A percentile compares a stretch with the other conserved stretches of the same genome.
phyloP scores from a whole-genome alignment of 805 yeast genomes.

The Nakazawaea molendinolei region DNA sequence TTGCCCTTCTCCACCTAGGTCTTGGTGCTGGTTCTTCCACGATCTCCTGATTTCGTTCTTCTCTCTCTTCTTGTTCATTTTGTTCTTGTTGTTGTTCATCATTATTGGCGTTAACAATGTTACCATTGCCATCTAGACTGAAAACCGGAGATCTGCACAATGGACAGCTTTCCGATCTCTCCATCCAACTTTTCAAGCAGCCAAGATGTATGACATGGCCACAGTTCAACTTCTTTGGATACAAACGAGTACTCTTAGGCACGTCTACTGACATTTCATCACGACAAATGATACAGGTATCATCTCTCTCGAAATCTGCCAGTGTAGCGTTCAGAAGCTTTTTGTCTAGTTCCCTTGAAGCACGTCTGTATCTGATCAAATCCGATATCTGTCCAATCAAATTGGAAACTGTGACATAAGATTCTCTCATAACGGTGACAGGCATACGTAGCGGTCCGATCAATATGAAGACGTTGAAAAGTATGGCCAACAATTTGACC shows the following conservation, averaged over 20 bases:
- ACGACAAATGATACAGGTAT: slow-evolving; percentile 83
- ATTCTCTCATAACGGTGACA: slow-evolving; percentile 23
- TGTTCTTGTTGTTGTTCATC: neutral
- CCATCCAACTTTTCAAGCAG: slow-evolving; percentile 89
- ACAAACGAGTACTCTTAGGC: slow-evolving; percentile 32
- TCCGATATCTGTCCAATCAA: slow-evolving; percentile 28
- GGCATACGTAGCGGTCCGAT: slow-evolving; percentile 28
- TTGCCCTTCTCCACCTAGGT: neutral
- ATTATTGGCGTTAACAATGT: neutral
- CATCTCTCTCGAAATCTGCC: slow-evolving; percentile 54
- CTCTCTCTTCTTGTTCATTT: neutral
- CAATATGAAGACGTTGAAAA: slow-evolving; percentile 39
- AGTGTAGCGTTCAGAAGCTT: slow-evolving; percentile 57
- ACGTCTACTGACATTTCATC: slow-evolving; percentile 68
- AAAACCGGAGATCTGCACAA: slow-evolving; percentile 75
- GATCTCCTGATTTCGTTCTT: too few species aligned
- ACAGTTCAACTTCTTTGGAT: slow-evolving; percentile 75
- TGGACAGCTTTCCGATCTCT: slow-evolving; percentile 89
- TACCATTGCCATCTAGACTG: slow-evolving; percentile 16
- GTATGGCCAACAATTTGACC: slow-evolving; percentile 38
- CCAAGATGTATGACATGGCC: slow-evolving; percentile 86
- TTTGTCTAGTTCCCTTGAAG: slow-evolving; percentile 55
- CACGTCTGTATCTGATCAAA: slow-evolving; percentile 33
- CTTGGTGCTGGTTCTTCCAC: too few species aligned
- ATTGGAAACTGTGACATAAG: slow-evolving; percentile 21